Evolutionary conservation across 345 rosid genomes (phyloP).

Genomic region (Trapa bicornis): DNA sequence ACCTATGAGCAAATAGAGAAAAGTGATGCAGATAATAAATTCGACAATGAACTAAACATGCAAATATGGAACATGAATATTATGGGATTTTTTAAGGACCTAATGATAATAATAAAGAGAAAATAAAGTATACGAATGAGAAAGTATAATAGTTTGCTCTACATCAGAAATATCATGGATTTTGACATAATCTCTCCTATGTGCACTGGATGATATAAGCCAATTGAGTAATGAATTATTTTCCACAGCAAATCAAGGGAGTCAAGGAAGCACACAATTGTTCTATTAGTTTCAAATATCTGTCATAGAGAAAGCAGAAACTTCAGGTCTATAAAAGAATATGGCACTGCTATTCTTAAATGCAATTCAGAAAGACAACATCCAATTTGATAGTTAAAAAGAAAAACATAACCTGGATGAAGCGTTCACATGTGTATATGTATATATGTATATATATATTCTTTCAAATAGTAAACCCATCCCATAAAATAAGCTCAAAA

Average conservation of each 20-base stretch:
- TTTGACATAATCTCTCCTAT: not conserved
- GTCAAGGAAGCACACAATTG: not conserved
- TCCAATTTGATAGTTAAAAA: not conserved
- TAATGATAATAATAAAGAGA: not conserved
- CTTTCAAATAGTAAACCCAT: too few species aligned
- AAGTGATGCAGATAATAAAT: constrained; percentile 1
- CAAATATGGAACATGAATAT: not conserved
- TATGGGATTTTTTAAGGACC: not conserved
- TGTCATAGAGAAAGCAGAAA: not conserved
- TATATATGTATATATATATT: too few species aligned
- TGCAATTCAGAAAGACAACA: not conserved
- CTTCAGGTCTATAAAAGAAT: not conserved
- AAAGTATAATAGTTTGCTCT: not conserved
- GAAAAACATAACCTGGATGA: not conserved
- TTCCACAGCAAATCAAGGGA: not conserved
- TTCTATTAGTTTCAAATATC: not conserved
- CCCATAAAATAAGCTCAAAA: not conserved
- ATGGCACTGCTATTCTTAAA: not conserved
- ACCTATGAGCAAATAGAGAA: constrained; percentile 38
- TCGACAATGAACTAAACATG: not conserved
- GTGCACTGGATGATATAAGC: not conserved
- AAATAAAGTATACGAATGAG: not conserved
- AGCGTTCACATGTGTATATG: not conserved
- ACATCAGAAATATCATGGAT: not conserved
- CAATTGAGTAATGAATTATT: not conserved